Conservation (phyloP, 2,329 filamentous ascomycete genomes). For the Pseudogymnoascus sp. region DNA sequence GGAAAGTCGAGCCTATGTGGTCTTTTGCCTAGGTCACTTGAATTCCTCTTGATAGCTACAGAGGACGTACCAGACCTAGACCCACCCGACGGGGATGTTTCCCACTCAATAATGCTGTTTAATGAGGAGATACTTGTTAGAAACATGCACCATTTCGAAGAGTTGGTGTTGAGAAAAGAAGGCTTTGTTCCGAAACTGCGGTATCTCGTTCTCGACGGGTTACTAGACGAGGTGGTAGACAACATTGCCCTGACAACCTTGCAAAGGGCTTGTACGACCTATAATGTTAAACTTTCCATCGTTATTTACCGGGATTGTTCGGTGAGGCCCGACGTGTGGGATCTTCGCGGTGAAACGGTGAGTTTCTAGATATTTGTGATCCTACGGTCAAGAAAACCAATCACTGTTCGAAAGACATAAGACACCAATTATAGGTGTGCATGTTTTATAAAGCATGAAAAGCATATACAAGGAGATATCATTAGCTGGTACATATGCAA, state of each 20-base stretch:
- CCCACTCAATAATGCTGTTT: not conserved
- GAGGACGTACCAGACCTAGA: not conserved
- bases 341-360: not conserved
- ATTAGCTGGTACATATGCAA: no score
- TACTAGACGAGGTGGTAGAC: not conserved
- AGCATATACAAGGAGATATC: not conserved
- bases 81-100: not conserved
- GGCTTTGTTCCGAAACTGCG: not conserved
- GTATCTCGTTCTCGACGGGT: not conserved
- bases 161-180: not conserved
- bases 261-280: not conserved
- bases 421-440: not conserved
- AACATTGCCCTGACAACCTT: not conserved
- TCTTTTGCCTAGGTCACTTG: not conserved
- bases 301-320: not conserved
- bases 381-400: not conserved
- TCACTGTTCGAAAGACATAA: not conserved
- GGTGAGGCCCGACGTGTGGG: not conserved
- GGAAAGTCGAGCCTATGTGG: not conserved
- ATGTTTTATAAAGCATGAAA: not conserved
- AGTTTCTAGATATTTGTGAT: not conserved
- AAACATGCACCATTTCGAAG: not conserved
- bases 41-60: not conserved
- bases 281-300: not conserved
- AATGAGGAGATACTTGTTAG: not conserved